Base-by-base conservation (phyloP, 2,329 filamentous ascomycete genomes). In the Fusarium dimerum region DNA sequence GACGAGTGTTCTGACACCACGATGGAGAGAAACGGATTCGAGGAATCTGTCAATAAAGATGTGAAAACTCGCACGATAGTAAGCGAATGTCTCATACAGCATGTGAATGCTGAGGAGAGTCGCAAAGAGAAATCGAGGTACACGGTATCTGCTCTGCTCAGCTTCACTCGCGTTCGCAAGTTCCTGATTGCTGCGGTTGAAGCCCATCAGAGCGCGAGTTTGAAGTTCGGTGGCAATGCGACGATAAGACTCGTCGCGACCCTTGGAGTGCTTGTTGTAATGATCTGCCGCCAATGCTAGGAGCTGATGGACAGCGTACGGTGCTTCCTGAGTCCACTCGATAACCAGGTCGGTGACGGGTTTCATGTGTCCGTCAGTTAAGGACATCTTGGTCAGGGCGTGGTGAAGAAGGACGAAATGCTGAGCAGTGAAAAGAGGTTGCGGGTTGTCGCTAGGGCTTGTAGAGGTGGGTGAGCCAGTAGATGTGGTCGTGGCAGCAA, bases 251-350 rank as follows among this genome's bases (percentile, higher is more conserved):
- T 39, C 32, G 41, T 51, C 48, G 20, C 56, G 61, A 9, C 63
- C 56, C 15, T 60, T 60, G 1, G 55, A 56, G 17, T 61, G 40
- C 13, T 61, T 46, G 6, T 64, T 62, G 3, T 69, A 56, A 50
- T 81, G 76, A 3, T 76, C 66, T 5, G 78, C 76, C 12, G 76
- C 69, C 43, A 77, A 56, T 39, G 76, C 78, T 11, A 81, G 70
- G 6, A 78, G 43, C 56, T 78, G 70, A 50, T 80, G 76, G 55
- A 80, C 72, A 4, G 78, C 69, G 48, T 76, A 80, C 1, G 75
- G 78, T 3, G 67, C 66, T 30, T 66, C 59, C 7, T 70, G 54
- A 9, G 70, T 69, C 45, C 69, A 64, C 15, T 59, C 65, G 26
- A 73, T 56, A 43, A 65, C 65, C 30, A 75, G 59, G 34, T 69